phyloP scores from a whole-genome alignment of 371 early-diverging fungal species.

The Lichtheimia hyalospora region DNA sequence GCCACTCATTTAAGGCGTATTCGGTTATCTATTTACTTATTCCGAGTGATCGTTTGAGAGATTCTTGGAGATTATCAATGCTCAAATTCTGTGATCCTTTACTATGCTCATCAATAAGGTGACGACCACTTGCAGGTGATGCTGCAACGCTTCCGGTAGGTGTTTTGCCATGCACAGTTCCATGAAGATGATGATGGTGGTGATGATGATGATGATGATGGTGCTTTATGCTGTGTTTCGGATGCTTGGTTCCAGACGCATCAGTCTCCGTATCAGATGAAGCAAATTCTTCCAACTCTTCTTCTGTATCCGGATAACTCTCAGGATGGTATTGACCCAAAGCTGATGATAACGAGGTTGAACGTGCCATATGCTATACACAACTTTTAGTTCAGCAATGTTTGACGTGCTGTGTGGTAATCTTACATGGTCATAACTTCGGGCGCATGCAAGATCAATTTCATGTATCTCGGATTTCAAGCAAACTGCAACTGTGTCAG shows the following conservation, averaged over 20 bases:
- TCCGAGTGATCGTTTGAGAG: conserved; percentile 34
- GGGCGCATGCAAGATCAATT: conserved; percentile 38
- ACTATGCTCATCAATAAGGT: conserved; percentile 16
- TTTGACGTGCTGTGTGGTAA: neutral
- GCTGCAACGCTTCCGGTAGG: conserved; percentile 9
- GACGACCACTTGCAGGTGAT: conserved; percentile 32
- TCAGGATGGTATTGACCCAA: conserved; percentile 16
- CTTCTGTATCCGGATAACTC: conserved; percentile 57
- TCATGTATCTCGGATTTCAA: conserved; percentile 60
- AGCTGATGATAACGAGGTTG: conserved; percentile 33
- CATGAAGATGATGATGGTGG: conserved; percentile 11
- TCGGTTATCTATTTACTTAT: conserved; percentile 19
- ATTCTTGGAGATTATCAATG: conserved; percentile 45
- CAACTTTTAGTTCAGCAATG: neutral
- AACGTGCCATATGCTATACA: conserved; percentile 24
- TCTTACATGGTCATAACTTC: conserved; percentile 16
- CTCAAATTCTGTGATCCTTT: conserved; percentile 23
- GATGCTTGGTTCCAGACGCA: conserved; percentile 5
- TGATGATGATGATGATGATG: conserved; percentile 7
- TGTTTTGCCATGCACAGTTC: conserved; percentile 13
- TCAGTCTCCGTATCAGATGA: conserved; percentile 32
- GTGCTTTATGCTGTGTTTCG: neutral
- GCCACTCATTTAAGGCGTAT: too few species aligned
- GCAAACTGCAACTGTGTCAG: conserved; percentile 49
- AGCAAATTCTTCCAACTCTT: conserved; percentile 41